A percentile compares a stretch with the other conserved stretches of the same genome.
phyloP scores from a whole-genome alignment of 1,284 basidiomycete species.

The Coniferiporia sulphurascens region DNA sequence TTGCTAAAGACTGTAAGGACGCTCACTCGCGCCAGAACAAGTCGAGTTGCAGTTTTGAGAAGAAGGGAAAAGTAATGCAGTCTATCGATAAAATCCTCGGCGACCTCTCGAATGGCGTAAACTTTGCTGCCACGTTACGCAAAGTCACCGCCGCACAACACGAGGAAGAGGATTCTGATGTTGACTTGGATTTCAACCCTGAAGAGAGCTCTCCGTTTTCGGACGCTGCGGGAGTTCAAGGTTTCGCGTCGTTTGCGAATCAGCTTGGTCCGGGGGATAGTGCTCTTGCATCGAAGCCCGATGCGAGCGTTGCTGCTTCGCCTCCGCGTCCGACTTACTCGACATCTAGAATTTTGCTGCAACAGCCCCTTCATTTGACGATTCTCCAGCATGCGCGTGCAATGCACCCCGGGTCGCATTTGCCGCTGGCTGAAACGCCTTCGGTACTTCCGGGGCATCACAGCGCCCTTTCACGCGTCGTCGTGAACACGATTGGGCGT shows the following conservation, averaged over 20 bases:
- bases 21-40: conserved; percentile 43
- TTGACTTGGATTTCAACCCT: conserved; percentile 67
- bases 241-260: conserved; percentile 27
- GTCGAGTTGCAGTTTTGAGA: conserved; percentile 11
- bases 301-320: conserved; percentile 18
- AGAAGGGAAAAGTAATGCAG: conserved; percentile 14
- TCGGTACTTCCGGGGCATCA: conserved; percentile 51
- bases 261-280: conserved; percentile 17
- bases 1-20: conserved; percentile 73
- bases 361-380: conserved; percentile 37
- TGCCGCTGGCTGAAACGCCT: conserved; percentile 35
- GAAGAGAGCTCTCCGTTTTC: conserved; percentile 33
- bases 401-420: conserved; percentile 25
- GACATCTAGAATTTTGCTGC: conserved; percentile 29
- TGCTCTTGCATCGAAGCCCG: background rate
- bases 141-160: conserved; percentile 30
- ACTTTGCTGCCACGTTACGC: conserved; percentile 54
- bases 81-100: conserved; percentile 21
- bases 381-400: conserved; percentile 36
- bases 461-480: conserved; percentile 64
- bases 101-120: conserved; percentile 28
- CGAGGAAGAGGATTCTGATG: conserved; percentile 59
- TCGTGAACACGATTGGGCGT: conserved; percentile 77
- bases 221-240: conserved; percentile 28
- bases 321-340: conserved; percentile 26